Evolutionary conservation across 352 stramenopile genomes (phyloP).

Genomic region (Pythium folliculosum): DNA sequence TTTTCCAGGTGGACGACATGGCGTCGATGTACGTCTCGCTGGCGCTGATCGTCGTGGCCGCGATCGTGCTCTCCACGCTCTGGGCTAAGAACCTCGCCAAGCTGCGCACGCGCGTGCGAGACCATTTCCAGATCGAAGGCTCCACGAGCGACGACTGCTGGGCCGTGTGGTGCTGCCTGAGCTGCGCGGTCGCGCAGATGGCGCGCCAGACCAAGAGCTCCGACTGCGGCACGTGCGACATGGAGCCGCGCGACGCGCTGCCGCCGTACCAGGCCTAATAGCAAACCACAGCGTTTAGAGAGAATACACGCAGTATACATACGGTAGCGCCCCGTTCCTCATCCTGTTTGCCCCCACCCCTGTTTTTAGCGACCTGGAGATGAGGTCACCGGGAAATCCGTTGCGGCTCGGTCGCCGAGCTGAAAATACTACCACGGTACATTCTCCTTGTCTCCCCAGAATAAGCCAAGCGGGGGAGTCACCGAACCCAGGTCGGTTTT

Average conservation of each 20-base stretch:
- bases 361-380: no score
- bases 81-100: slow-evolving; percentile 1
- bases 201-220: slow-evolving; percentile 16
- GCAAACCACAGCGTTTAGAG: neutral
- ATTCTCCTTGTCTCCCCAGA: no score
- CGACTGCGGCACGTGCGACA: neutral
- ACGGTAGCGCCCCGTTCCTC: no score
- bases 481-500: no score
- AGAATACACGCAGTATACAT: no score
- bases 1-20: neutral
- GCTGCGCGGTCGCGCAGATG: slow-evolving; percentile 8
- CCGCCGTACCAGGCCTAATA: slow-evolving; percentile 7
- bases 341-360: no score
- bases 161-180: neutral
- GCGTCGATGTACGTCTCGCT: neutral
- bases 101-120: slow-evolving; percentile 6
- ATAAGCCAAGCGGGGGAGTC: no score
- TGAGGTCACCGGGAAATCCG: no score
- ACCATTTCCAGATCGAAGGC: slow-evolving; percentile 12
- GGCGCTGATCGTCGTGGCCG: neutral
- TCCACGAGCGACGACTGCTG: slow-evolving; percentile 5
- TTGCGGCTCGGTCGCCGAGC: no score
- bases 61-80: neutral
- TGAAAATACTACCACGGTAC: no score
- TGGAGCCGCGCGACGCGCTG: slow-evolving; percentile 11